Conservation (phyloP, 177 flowering plant genomes). For the Tripterygium wilfordii region DNA sequence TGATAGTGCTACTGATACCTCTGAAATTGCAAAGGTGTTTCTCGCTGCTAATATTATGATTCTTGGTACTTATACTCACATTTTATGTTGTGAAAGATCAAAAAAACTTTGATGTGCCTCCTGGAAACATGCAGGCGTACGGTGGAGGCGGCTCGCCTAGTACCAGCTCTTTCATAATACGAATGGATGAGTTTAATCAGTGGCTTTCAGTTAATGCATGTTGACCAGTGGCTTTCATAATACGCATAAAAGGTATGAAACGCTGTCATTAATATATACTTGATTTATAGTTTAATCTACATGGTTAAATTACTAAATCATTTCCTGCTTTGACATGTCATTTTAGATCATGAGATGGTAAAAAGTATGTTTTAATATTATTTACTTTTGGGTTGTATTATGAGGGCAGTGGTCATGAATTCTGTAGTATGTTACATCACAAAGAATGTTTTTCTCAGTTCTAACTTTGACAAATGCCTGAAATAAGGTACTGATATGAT, state of each 20-base stretch:
- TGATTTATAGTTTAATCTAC: neutral
- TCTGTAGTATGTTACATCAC: no score
- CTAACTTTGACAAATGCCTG: no score
- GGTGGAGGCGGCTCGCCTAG: conserved; percentile 75
- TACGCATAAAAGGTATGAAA: conserved; percentile 17
- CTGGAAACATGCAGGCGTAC: conserved; percentile 61
- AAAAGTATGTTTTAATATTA: no score
- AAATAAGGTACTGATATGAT: no score
- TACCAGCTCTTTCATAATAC: conserved; percentile 4
- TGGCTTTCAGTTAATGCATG: conserved; percentile 73
- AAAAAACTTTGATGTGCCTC: conserved; percentile 5
- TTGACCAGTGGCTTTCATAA: no score
- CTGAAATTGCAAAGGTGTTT: conserved; percentile 87
- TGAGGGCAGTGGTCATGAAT: no score
- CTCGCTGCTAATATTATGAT: neutral
- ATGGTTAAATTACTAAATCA: neutral
- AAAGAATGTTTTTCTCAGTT: no score
- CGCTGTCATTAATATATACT: neutral
- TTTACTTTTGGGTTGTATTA: no score
- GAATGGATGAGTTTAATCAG: conserved; percentile 38
- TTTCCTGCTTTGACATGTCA: no score
- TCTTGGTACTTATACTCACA: neutral
- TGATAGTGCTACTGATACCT: conserved; percentile 65
- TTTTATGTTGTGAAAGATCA: neutral
- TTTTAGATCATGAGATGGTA: no score